phyloP scores from a whole-genome alignment of 768 basidiomycete genomes.

The Kwoniella mangroviensis region DNA sequence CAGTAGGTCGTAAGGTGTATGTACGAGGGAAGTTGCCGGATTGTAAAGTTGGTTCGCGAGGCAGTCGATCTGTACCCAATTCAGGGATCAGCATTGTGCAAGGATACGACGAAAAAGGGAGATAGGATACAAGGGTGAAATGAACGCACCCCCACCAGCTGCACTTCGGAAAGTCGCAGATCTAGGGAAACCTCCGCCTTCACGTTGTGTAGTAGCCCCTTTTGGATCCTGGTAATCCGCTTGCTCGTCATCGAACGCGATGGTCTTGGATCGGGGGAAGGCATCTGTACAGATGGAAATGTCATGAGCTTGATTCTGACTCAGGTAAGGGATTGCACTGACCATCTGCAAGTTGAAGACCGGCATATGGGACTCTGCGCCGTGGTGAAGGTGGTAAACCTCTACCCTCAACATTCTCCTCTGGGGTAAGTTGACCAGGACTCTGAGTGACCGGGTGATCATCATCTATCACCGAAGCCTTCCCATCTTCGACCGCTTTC shows the following conservation, averaged over 20 bases:
- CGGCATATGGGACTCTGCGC: conserved; percentile 24
- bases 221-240: conserved; percentile 45
- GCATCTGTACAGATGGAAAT: conserved; percentile 30
- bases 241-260: conserved; percentile 56
- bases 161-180: conserved; percentile 49
- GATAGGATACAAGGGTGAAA: no score
- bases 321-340: neutral
- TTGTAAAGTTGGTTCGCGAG: conserved; percentile 36
- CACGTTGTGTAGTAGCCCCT: conserved; percentile 39
- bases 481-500: conserved; percentile 17
- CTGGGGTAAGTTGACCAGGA: conserved; percentile 14
- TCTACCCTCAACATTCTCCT: conserved; percentile 7
- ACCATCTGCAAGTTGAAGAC: conserved; percentile 29
- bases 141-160: conserved; percentile 26
- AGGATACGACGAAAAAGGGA: no score
- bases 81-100: no score
- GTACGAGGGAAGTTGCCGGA: conserved; percentile 47
- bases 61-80: conserved; percentile 25
- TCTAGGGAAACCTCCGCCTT: conserved; percentile 49
- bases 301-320: neutral
- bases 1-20: conserved; percentile 45
- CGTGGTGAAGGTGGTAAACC: conserved; percentile 17
- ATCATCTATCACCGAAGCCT: conserved; percentile 6
- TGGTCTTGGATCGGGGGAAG: conserved; percentile 58
- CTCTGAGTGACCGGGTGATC: neutral